Base-by-base conservation (phyloP, 2,329 filamentous ascomycete genomes). In the Xylariaceae sp. region DNA sequence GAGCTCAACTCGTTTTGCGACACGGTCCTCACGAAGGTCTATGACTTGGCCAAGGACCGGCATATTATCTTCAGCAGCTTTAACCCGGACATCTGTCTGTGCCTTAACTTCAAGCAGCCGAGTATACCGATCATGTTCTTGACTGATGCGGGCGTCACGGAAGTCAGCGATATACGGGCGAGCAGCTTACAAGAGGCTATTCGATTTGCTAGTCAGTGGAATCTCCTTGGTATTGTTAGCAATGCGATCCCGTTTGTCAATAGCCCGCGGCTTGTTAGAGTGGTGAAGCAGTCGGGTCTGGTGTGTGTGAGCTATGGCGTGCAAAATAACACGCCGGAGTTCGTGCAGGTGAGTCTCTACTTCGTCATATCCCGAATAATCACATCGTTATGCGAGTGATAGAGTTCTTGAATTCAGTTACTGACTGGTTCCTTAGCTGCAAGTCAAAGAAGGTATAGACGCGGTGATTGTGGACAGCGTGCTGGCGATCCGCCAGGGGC, bases 11-110 rank as follows among this genome's bases (percentile, higher is more conserved):
- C 87, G 1, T 99, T 97, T 70, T 92, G 95, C 67, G 94, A 99
- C 70, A 96, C 90, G 0, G 88, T 99, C 3, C 78, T 99, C 8
- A 80, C 80, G 42, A 94, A 89, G 71, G 92, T 96, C 5, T 99
- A 97, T 67, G 90, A 96, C 62, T 74, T 92, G 50, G 87, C 86
- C 22, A 82, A 84, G 55, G 82, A 86, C 54, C 82, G 94, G n/a
- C 91, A 96, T 73, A 87, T 99, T 70, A 90, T 99, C 61, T 97
- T 99, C 74, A 95, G 89, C 60, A 94, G 88, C 47, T 99, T 99
- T 76, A 96, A 97, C 72, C 94, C 94, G 0, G 94, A 99, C 65
- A 91, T 99, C 43, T 99, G 94, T 69, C 80, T 99, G 13, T 84
- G 96, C 61, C 77, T 97, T 39, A 94, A 88, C 51, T 96, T 96